Conservation (phyloP, 257 asterid genomes). For the Solanum bulbocastanum region DNA sequence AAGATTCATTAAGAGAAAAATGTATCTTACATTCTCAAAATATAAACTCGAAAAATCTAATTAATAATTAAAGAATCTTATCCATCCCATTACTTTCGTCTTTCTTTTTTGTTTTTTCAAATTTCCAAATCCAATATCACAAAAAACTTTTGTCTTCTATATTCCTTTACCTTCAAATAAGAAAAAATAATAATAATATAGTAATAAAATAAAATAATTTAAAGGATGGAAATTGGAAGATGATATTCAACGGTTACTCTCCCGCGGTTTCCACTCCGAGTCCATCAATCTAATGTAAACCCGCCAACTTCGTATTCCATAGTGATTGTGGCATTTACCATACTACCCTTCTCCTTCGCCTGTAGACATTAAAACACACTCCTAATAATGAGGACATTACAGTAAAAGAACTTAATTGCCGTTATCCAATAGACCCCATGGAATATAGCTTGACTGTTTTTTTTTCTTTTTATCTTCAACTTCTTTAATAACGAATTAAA, state of each 20-base stretch:
- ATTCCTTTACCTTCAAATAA: background rate
- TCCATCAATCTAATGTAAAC: background rate
- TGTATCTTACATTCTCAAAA: background rate
- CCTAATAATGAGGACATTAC: background rate
- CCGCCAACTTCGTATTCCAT: background rate
- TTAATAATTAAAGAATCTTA: background rate
- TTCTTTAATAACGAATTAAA: background rate
- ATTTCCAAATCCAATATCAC: background rate
- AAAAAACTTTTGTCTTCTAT: background rate
- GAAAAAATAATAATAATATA: too few relatives aligned
- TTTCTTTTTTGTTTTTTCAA: background rate
- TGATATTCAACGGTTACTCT: background rate
- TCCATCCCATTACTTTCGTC: background rate
- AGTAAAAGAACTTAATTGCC: background rate
- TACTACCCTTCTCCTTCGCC: background rate
- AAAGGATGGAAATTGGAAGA: background rate
- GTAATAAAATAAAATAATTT: too few relatives aligned
- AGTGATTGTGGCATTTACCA: background rate
- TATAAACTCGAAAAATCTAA: background rate
- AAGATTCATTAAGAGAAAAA: background rate
- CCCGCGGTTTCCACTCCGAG: background rate
- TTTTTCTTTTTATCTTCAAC: background rate
- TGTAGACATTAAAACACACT: too few relatives aligned
- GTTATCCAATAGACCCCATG: background rate
- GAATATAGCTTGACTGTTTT: background rate